Evolutionary conservation across 768 basidiomycete species (phyloP).

Genomic region (Pisolithus albus): DNA sequence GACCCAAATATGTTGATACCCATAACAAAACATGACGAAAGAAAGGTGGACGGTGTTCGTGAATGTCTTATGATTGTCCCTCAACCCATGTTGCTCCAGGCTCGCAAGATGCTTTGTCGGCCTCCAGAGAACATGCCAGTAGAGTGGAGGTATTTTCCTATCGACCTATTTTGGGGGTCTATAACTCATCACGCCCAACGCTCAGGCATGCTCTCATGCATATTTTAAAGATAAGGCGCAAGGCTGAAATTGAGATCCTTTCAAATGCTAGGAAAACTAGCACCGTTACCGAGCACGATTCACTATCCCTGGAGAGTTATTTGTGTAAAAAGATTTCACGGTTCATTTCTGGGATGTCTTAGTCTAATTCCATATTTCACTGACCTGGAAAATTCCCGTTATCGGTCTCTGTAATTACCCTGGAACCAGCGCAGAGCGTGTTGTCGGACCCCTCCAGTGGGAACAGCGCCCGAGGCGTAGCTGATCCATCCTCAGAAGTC

Average conservation of each 20-base stretch:
- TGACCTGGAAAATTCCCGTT: too few species aligned
- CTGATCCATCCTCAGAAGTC: too few species aligned
- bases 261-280: slow-evolving; percentile 5
- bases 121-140: slow-evolving; percentile 36
- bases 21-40: slow-evolving; percentile 63
- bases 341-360: slow-evolving; percentile 5
- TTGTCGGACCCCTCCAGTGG: too few species aligned
- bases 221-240: slow-evolving; percentile 76
- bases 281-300: slow-evolving; percentile 6
- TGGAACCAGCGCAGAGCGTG: too few species aligned
- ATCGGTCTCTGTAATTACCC: too few species aligned
- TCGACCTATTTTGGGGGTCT: not conserved
- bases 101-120: slow-evolving; percentile 53
- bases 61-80: not conserved
- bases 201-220: slow-evolving; percentile 70
- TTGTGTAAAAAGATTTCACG: slow-evolving; percentile 21
- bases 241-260: slow-evolving; percentile 88
- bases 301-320: slow-evolving; percentile 19
- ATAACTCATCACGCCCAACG: not conserved
- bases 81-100: slow-evolving; percentile 36
- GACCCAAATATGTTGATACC: slow-evolving; percentile 57
- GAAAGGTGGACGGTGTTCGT: slow-evolving; percentile 46
- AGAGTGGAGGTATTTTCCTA: slow-evolving; percentile 58
- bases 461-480: too few species aligned
- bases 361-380: not conserved